Evolutionary conservation across 306 rosid species (phyloP).

Genomic region (Rosa lucieae): DNA sequence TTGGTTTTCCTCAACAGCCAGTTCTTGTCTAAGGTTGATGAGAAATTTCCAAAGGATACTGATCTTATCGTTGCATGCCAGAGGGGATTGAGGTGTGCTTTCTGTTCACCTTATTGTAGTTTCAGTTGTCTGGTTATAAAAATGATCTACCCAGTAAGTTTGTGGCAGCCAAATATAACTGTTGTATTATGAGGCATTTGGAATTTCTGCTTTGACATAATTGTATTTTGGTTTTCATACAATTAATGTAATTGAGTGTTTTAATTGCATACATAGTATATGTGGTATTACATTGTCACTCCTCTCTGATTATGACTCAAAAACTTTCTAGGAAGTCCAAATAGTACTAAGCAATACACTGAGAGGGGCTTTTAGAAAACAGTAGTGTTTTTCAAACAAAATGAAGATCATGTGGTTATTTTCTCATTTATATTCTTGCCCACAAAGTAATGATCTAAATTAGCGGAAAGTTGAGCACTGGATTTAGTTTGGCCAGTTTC

Average conservation of each 20-base stretch:
- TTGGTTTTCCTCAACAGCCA: conserved; percentile 49
- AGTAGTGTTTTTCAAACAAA: not conserved
- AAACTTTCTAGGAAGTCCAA: not conserved
- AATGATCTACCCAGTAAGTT: not conserved
- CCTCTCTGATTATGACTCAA: not conserved
- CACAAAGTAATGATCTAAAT: not conserved
- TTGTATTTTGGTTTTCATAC: not conserved
- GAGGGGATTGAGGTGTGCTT: conserved; percentile 78
- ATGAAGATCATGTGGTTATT: not conserved
- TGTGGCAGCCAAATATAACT: conserved; percentile 7
- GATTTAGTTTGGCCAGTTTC: not conserved
- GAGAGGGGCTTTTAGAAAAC: not conserved
- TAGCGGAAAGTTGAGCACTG: not conserved
- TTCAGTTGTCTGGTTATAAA: conserved; percentile 22
- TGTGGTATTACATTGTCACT: not conserved
- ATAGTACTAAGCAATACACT: not conserved
- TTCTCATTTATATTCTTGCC: not conserved
- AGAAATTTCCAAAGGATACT: conserved; percentile 73
- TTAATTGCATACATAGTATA: not conserved
- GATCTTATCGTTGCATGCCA: conserved; percentile 93
- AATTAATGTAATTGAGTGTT: not conserved
- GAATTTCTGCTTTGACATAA: not conserved
- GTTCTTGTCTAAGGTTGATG: conserved; percentile 68
- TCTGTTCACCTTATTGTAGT: conserved; percentile 16
- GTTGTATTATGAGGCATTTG: conserved; percentile 17